Conservation (phyloP, 2,329 filamentous ascomycete genomes). For the Nigrograna mackinnonii region DNA sequence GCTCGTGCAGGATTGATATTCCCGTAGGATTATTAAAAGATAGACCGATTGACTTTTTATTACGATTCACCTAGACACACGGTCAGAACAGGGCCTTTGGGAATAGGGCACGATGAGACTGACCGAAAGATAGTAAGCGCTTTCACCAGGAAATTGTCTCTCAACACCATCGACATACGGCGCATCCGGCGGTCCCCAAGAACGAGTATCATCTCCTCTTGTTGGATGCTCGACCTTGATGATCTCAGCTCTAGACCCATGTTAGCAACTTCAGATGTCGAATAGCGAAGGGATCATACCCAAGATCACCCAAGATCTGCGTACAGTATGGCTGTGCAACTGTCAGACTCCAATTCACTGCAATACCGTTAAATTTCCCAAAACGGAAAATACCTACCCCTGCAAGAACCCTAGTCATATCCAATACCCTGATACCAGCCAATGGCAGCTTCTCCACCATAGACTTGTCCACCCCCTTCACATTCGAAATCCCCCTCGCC, state of each 20-base stretch:
- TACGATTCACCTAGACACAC: conserved; percentile 78
- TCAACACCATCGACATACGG: conserved; percentile 65
- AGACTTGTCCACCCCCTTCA: conserved; percentile 33
- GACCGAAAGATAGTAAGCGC: conserved; percentile 91
- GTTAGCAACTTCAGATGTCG: too few relatives aligned
- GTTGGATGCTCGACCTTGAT: conserved; percentile 96
- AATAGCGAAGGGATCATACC: too few relatives aligned
- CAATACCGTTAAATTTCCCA: not conserved
- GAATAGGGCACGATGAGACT: conserved; percentile 18
- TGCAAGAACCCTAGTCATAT: conserved; percentile 94
- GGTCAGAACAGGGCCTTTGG: not conserved
- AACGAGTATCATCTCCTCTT: conserved; percentile 89
- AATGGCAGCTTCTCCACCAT: conserved; percentile 65
- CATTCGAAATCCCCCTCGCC: conserved; percentile 44
- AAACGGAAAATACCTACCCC: conserved; percentile 64
- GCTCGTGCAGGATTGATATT: conserved; percentile 80
- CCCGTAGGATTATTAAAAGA: conserved; percentile 86
- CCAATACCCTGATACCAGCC: conserved; percentile 82
- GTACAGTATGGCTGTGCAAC: conserved; percentile 88
- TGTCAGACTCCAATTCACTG: conserved; percentile 18
- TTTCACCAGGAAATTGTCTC: conserved; percentile 79
- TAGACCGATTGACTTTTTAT: conserved; percentile 91
- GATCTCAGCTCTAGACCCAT: conserved; percentile 73
- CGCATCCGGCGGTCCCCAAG: conserved; percentile 95
- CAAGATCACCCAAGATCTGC: conserved; percentile 92